Percentiles rank a stretch among this genome's conserved stretches.
Evolutionary conservation across 73 alveolate genomes (phyloP).

Genomic region (Paramecium sexaurelia): DNA sequence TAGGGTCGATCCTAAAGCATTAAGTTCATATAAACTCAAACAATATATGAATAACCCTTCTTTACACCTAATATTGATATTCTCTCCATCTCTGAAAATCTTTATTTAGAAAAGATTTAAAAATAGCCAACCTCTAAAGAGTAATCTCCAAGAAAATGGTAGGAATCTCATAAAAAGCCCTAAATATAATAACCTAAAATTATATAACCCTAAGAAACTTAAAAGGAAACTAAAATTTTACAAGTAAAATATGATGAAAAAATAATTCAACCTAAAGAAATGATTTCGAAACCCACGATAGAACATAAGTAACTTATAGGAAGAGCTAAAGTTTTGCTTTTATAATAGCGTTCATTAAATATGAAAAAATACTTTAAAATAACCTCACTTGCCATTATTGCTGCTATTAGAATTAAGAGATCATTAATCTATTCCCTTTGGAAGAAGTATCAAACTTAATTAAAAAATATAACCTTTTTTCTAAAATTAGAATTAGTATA

Average conservation of each 20-base stretch:
- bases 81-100: constrained; percentile 33
- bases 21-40: background rate
- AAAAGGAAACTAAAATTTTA: background rate
- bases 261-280: background rate
- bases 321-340: background rate
- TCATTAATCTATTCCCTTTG: background rate
- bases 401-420: background rate
- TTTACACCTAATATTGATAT: constrained; percentile 5
- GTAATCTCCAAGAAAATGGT: background rate
- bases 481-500: constrained; percentile 14
- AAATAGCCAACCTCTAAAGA: background rate
- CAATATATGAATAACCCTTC: constrained; percentile 4
- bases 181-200: background rate
- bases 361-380: background rate
- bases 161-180: background rate
- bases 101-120: background rate
- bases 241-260: background rate
- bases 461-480: background rate
- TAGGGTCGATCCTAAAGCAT: background rate
- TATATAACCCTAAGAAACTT: background rate
- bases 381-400: background rate
- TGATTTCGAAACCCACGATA: background rate
- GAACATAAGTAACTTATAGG: background rate
- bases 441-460: background rate
- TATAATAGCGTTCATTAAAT: background rate